A percentile compares a stretch with the other conserved stretches of the same genome.
These are phyloP conservation scores for Pythium dissotocum DNA, from an alignment of 352 stramenopile species.

Conservation along the genomic window DNA sequence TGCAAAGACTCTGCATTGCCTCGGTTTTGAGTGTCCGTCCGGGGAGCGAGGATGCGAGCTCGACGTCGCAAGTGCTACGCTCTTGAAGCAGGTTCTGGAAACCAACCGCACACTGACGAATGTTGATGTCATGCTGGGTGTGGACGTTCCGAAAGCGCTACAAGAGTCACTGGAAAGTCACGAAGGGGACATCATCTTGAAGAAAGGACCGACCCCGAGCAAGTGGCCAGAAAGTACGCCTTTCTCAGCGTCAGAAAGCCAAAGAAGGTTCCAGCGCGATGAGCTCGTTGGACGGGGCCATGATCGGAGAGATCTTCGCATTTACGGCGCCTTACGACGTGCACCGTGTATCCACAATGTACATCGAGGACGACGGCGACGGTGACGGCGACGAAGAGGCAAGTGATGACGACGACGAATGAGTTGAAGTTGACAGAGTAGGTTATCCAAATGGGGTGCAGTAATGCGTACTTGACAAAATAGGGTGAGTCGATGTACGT, in stretches of 20 bases:
- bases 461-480: not conserved
- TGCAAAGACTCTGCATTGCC: not conserved
- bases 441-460: not conserved
- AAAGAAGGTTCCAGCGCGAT: not conserved
- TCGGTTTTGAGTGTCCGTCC: not conserved
- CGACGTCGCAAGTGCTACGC: not conserved
- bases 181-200: not conserved
- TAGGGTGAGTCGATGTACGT: not conserved
- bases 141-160: not conserved
- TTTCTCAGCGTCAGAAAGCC: not conserved
- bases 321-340: not conserved
- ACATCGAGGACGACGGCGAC: not conserved
- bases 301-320: not conserved
- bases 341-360: not conserved
- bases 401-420: not conserved
- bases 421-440: not conserved
- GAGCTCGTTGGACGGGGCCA: not conserved
- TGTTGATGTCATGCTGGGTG: not conserved
- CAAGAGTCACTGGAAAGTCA: not conserved
- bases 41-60: not conserved
- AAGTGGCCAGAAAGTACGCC: not conserved
- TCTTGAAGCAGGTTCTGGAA: not conserved
- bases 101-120: not conserved
- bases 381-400: not conserved
- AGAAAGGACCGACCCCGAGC: slow-evolving; percentile 2